Conservation (phyloP, 441 rosid genomes). For the Monsonia emarginata region DNA sequence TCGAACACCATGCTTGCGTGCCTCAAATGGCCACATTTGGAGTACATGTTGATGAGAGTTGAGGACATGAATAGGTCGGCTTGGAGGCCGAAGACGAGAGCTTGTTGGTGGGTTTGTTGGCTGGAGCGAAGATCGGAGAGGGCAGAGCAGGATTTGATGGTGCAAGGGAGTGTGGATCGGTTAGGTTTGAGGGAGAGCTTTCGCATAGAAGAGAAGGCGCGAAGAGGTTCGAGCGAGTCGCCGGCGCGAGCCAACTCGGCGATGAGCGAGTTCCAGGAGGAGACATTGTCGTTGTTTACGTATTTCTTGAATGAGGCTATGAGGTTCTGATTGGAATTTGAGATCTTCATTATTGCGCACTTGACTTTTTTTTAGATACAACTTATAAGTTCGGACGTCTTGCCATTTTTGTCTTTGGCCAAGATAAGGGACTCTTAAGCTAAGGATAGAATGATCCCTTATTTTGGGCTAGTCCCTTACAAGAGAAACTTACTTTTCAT, state of each 20-base stretch:
- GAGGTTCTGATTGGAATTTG: constrained; percentile 31
- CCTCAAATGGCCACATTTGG: constrained; percentile 34
- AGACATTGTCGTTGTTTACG: constrained; percentile 59
- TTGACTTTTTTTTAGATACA: too few relatives aligned
- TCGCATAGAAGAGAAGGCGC: constrained; percentile 73
- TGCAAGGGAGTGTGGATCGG: constrained; percentile 73
- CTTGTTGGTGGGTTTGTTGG: constrained; percentile 71
- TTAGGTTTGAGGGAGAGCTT: constrained; percentile 53
- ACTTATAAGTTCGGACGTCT: too few relatives aligned
- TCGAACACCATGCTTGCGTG: constrained; percentile 53
- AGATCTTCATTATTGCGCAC: constrained; percentile 31
- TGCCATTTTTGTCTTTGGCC: too few relatives aligned
- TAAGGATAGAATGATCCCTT: too few relatives aligned
- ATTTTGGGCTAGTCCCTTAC: too few relatives aligned
- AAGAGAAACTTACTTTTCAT: too few relatives aligned
- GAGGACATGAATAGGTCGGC: constrained; percentile 48
- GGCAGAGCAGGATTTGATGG: constrained; percentile 76
- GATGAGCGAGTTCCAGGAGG: constrained; percentile 74
- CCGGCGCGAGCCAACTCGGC: constrained; percentile 69
- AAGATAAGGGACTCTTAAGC: too few relatives aligned
- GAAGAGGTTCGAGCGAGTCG: constrained; percentile 60
- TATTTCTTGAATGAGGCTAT: constrained; percentile 50
- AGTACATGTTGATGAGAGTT: constrained; percentile 50
- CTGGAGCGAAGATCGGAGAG: constrained; percentile 59
- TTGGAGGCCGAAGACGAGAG: constrained; percentile 50